These are phyloP conservation scores for Pisolithus marmoratus DNA, from an alignment of 768 basidiomycete species.

Conservation along the genomic window DNA sequence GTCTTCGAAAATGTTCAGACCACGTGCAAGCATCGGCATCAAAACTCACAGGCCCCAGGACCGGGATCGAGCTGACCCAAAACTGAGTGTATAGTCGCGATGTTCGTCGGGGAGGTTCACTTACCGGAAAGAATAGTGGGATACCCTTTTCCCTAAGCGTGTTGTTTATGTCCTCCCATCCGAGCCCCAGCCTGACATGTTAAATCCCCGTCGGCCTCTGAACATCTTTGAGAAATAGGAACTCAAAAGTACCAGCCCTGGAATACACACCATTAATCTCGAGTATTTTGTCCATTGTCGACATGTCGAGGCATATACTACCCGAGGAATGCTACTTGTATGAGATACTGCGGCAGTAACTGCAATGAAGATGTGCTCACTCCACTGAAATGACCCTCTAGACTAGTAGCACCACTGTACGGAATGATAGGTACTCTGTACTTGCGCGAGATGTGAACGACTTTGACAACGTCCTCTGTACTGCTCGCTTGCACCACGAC, in stretches of 20 bases:
- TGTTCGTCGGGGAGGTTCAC: constrained; percentile 11
- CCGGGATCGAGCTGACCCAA: constrained; percentile 58
- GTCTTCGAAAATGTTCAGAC: constrained; percentile 38
- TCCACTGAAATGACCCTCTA: constrained; percentile 83
- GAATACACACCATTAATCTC: constrained; percentile 44
- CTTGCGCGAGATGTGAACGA: constrained; percentile 71
- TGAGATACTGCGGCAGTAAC: not conserved
- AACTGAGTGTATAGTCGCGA: not conserved
- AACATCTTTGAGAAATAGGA: not conserved
- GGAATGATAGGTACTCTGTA: constrained; percentile 73
- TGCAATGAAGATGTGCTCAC: constrained; percentile 31
- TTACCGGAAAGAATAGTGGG: constrained; percentile 82
- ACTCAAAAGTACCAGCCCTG: not conserved
- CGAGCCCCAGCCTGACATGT: constrained; percentile 69
- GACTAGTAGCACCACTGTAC: constrained; percentile 79
- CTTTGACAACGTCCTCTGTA: constrained; percentile 78
- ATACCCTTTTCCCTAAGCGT: constrained; percentile 63
- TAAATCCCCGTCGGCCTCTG: constrained; percentile 70
- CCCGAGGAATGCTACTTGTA: constrained; percentile 37
- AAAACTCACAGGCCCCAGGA: constrained; percentile 54
- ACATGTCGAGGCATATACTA: constrained; percentile 63
- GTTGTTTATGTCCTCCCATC: constrained; percentile 77
- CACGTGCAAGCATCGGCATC: not conserved
- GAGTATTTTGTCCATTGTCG: constrained; percentile 61
- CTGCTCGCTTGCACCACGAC: constrained; percentile 52